Percentiles rank a stretch among this genome's conserved stretches.
phyloP scores from a whole-genome alignment of 176 grass and related monocot species.

The Eragrostis nindensis region DNA sequence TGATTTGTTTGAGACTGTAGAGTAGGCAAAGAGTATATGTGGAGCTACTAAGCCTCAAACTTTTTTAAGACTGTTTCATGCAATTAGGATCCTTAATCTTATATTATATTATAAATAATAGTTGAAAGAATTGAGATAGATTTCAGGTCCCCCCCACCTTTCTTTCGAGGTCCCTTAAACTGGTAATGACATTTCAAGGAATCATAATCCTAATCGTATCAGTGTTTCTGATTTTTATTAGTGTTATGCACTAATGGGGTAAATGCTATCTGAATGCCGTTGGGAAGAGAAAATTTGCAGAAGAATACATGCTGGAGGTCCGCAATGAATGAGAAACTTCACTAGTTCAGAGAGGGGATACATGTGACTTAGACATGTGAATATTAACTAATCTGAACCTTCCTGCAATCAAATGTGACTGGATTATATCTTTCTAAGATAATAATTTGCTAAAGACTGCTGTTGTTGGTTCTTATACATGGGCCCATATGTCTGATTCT shows the following conservation, averaged over 20 bases:
- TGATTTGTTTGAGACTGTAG: constrained; percentile 15
- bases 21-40: not conserved
- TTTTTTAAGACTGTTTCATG: not conserved
- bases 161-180: no score
- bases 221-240: no score
- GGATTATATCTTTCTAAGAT: no score
- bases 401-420: not conserved
- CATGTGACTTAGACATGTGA: not conserved
- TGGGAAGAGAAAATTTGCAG: no score
- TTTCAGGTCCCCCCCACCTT: no score
- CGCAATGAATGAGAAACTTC: not conserved
- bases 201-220: no score
- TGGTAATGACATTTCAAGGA: not conserved
- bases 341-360: no score
- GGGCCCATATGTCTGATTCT: not conserved
- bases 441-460: no score
- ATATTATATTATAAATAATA: no score
- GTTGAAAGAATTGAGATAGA: no score
- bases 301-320: not conserved
- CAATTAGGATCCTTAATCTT: not conserved
- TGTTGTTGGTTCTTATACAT: not conserved
- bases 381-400: not conserved
- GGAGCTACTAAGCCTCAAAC: not conserved
- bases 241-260: no score
- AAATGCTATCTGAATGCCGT: no score